These are phyloP conservation scores for Aureobasidium sp. DNA, from an alignment of 2,329 filamentous ascomycete species.

Conservation along the genomic window DNA sequence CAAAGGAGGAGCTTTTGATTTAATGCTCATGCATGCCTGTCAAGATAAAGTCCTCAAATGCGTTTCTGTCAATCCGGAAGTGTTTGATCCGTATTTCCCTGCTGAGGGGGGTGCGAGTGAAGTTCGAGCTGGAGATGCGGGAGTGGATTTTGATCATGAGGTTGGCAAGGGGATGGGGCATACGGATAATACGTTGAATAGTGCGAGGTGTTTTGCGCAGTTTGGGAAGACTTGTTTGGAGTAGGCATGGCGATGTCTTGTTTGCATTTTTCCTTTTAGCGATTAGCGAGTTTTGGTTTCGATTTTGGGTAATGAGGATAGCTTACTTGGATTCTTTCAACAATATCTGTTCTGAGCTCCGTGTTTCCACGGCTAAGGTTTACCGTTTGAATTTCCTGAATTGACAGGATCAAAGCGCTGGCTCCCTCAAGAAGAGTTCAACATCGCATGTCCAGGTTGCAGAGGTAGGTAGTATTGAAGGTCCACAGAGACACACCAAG, in stretches of 20 bases:
- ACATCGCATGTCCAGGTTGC: too few species aligned
- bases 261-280: background rate
- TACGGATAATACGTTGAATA: conserved; percentile 28
- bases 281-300: too few species aligned
- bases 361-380: too few species aligned
- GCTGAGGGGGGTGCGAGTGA: conserved; percentile 22
- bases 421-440: too few species aligned
- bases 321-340: too few species aligned
- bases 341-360: too few species aligned
- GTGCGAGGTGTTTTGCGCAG: conserved; percentile 28
- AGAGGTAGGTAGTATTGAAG: too few species aligned
- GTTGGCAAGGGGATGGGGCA: conserved; percentile 25
- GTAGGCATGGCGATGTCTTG: background rate
- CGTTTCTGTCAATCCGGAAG: conserved; percentile 30
- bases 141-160: conserved; percentile 15
- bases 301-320: too few species aligned
- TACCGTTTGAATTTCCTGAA: too few species aligned
- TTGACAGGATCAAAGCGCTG: too few species aligned
- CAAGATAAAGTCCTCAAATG: conserved; percentile 23
- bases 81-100: conserved; percentile 29
- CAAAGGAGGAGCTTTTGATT: conserved; percentile 28
- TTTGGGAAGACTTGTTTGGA: conserved; percentile 22
- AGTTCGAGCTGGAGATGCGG: conserved; percentile 17
- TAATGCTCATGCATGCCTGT: conserved; percentile 27
- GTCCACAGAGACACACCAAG: too few species aligned